Evolutionary conservation across 2,329 filamentous ascomycete genomes (phyloP).

Genomic region (Septoria linicola): DNA sequence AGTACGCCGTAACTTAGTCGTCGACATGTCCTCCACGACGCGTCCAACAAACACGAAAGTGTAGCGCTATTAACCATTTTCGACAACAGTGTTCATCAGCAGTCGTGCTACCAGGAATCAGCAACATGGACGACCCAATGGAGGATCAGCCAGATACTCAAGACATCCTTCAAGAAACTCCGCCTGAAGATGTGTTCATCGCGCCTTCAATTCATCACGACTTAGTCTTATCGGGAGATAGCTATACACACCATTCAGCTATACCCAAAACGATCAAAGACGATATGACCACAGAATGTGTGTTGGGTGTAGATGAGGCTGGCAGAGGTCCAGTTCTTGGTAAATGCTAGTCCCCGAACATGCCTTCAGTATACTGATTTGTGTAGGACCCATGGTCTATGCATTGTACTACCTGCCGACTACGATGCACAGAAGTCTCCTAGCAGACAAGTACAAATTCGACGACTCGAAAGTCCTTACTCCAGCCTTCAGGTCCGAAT

Average conservation of each 20-base stretch:
- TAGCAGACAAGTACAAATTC: slow-evolving; percentile 79
- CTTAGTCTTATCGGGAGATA: slow-evolving; percentile 44
- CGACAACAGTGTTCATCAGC: not conserved
- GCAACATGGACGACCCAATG: slow-evolving; percentile 32
- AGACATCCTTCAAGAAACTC: slow-evolving; percentile 37
- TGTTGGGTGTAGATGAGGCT: slow-evolving; percentile 89
- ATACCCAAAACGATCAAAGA: slow-evolving; percentile 43
- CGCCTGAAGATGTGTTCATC: slow-evolving; percentile 44
- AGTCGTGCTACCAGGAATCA: not conserved
- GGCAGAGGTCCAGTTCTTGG: slow-evolving; percentile 91
- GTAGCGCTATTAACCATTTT: not conserved
- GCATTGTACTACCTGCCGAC: slow-evolving; percentile 69
- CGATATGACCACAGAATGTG: slow-evolving; percentile 60
- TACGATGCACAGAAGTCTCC: slow-evolving; percentile 66
- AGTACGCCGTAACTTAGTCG: too few relatives aligned
- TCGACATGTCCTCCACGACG: too few relatives aligned
- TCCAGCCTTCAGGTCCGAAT: slow-evolving; percentile 68
- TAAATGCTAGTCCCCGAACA: slow-evolving; percentile 53
- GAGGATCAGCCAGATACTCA: slow-evolving; percentile 35
- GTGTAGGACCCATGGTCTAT: slow-evolving; percentile 63
- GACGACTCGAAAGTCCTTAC: slow-evolving; percentile 94
- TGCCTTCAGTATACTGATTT: slow-evolving; percentile 28
- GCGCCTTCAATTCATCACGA: slow-evolving; percentile 47
- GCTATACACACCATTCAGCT: slow-evolving; percentile 50
- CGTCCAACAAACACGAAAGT: slow-evolving; percentile 13